These are phyloP conservation scores for Boletellus deceptivus DNA, from an alignment of 1,284 basidiomycete species.

Conservation along the genomic window DNA sequence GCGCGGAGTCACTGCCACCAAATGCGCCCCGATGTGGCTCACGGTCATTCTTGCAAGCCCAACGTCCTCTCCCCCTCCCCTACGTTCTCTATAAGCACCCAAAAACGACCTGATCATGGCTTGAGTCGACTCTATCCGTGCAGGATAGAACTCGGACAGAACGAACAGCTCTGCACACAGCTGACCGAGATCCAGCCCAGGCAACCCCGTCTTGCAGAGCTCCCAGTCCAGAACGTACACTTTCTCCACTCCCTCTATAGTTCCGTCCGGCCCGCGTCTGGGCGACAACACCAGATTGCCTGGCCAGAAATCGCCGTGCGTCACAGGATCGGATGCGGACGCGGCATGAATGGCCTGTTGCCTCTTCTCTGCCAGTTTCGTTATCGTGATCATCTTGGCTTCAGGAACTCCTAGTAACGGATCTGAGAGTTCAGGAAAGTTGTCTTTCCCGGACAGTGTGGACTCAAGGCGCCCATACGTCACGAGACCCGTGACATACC, in stretches of 20 bases:
- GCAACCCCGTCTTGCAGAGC: conserved; percentile 47
- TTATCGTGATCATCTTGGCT: conserved; percentile 38
- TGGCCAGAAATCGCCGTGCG: conserved; percentile 64
- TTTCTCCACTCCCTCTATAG: conserved; percentile 33
- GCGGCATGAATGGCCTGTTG: conserved; percentile 37
- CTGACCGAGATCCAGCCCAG: conserved; percentile 57
- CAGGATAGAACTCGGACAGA: conserved; percentile 44
- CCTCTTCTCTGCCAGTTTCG: conserved; percentile 36
- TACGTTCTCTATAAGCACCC: conserved; percentile 37
- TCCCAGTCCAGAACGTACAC: conserved; percentile 64
- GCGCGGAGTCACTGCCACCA: conserved; percentile 45
- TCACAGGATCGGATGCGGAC: conserved; percentile 30
- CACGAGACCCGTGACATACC: conserved; percentile 40
- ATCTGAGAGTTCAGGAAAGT: conserved; percentile 36
- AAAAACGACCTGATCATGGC: conserved; percentile 43
- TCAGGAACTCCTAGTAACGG: conserved; percentile 41
- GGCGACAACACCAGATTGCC: conserved; percentile 53
- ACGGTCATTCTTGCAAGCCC: conserved; percentile 33
- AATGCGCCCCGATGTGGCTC: conserved; percentile 50
- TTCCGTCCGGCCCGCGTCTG: conserved; percentile 19
- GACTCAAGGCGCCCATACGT: conserved; percentile 50
- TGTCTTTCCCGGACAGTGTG: conserved; percentile 40
- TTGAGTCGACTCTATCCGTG: conserved; percentile 33
- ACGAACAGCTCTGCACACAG: conserved; percentile 56
- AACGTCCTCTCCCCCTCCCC: conserved; percentile 14